Evolutionary conservation across 2,329 filamentous ascomycete genomes (phyloP).

Genomic region (Akanthomyces muscarius): DNA sequence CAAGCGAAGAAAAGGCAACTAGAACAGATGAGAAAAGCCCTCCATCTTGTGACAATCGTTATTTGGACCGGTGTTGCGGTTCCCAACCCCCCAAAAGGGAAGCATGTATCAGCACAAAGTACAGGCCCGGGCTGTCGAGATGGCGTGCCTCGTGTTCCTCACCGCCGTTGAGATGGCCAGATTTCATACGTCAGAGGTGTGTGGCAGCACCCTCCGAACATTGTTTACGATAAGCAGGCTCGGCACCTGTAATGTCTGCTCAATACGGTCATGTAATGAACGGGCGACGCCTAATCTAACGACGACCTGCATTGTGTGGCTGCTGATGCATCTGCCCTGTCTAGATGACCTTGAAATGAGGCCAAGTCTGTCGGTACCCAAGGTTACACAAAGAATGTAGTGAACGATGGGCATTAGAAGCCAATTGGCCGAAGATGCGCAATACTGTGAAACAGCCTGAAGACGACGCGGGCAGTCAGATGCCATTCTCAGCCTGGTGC

Average conservation of each 20-base stretch:
- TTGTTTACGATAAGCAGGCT: neutral
- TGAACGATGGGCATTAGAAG: neutral
- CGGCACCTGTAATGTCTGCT: neutral
- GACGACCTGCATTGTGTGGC: neutral
- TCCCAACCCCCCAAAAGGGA: neutral
- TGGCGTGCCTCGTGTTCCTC: neutral
- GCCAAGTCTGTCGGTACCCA: conserved; percentile 2
- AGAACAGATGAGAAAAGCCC: neutral
- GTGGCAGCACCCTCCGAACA: neutral
- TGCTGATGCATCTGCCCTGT: neutral
- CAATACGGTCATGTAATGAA: neutral
- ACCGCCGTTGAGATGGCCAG: neutral
- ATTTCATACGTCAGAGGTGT: conserved; percentile 1
- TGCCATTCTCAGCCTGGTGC: neutral
- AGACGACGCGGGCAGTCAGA: neutral
- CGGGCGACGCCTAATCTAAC: neutral
- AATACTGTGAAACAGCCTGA: neutral
- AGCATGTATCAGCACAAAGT: neutral
- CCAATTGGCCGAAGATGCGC: neutral
- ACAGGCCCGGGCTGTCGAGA: neutral
- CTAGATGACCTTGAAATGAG: neutral
- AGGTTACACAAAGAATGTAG: neutral
- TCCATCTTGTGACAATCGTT: neutral
- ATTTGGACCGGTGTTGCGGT: neutral
- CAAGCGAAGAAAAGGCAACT: neutral